Conservation (phyloP, 805 yeast genomes). For the Wickerhamiella dianesei region DNA sequence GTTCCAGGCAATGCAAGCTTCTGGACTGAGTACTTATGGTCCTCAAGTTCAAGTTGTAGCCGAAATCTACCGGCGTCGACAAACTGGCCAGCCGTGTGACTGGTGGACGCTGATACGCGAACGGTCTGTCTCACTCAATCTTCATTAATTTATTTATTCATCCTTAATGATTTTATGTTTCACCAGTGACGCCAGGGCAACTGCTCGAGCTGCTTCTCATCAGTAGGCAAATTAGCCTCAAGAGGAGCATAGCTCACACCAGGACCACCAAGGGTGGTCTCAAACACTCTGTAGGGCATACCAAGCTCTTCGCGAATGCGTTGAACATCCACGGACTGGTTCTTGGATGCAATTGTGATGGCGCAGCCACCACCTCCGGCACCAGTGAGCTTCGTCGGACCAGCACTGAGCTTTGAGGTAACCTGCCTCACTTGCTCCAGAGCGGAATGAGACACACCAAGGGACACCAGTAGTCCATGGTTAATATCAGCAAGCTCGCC, state of each 20-base stretch:
- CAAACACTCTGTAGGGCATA: constrained; percentile 59
- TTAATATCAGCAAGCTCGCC: constrained; percentile 54
- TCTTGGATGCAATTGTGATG: constrained; percentile 54
- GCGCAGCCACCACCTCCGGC: constrained; percentile 99
- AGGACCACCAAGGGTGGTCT: constrained; percentile 74
- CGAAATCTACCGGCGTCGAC: constrained; percentile 72
- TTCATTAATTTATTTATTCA: constrained; percentile 27
- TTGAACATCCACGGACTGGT: constrained; percentile 25
- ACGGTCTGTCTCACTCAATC: constrained; percentile 77
- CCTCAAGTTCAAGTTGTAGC: constrained; percentile 73
- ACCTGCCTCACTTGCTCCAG: constrained; percentile 58
- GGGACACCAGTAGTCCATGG: constrained; percentile 71
- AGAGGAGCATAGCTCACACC: constrained; percentile 49
- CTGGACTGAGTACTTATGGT: constrained; percentile 70
- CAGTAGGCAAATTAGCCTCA: not conserved
- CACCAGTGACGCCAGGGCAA: not conserved
- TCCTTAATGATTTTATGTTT: not conserved
- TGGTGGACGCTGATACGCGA: constrained; percentile 73
- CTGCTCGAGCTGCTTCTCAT: not conserved
- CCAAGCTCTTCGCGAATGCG: constrained; percentile 26
- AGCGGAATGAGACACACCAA: constrained; percentile 91
- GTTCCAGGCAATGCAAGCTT: constrained; percentile 35
- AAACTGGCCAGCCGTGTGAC: constrained; percentile 42
- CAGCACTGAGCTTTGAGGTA: constrained; percentile 52
- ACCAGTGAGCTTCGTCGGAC: constrained; percentile 89